phyloP scores from a whole-genome alignment of 2,329 filamentous ascomycete genomes.

The Monilinia vaccinii-corymbosi region DNA sequence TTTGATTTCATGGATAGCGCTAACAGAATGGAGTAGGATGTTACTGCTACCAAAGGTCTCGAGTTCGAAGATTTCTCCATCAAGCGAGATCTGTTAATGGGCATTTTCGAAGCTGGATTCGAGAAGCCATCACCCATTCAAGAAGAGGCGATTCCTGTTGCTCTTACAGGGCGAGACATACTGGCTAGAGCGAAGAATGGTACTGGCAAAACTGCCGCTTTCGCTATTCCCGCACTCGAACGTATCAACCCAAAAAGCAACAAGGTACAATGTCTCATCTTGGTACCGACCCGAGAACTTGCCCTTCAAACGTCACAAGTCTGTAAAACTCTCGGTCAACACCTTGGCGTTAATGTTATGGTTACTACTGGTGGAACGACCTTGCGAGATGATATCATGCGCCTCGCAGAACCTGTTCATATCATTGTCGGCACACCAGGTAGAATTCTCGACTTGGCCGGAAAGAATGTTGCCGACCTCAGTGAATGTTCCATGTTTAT shows the following conservation, averaged over 20 bases:
- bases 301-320: constrained; percentile 98
- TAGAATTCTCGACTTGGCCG: constrained; percentile 89
- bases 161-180: constrained; percentile 88
- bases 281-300: constrained; percentile 93
- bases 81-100: constrained; percentile 94
- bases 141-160: constrained; percentile 97
- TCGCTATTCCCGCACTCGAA: constrained; percentile 91
- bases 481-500: constrained; percentile 96
- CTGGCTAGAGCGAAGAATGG: constrained; percentile 96
- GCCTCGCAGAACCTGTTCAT: constrained; percentile 87
- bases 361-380: constrained; percentile 95
- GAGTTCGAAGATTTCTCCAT: constrained; percentile 97
- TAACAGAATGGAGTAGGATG: constrained; percentile 55
- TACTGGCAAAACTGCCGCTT: constrained; percentile 96
- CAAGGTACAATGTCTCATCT: constrained; percentile 92
- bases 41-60: constrained; percentile 92
- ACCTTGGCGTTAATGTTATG: constrained; percentile 97
- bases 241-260: constrained; percentile 93
- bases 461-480: constrained; percentile 92
- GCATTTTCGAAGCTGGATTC: constrained; percentile 97
- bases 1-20: not conserved
- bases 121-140: constrained; percentile 98
- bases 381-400: constrained; percentile 92
- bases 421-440: constrained; percentile 96
- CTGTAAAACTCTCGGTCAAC: constrained; percentile 96